Evolutionary conservation across 1,139 yeast genomes (phyloP).

Genomic region (Zygoascus sp.): DNA sequence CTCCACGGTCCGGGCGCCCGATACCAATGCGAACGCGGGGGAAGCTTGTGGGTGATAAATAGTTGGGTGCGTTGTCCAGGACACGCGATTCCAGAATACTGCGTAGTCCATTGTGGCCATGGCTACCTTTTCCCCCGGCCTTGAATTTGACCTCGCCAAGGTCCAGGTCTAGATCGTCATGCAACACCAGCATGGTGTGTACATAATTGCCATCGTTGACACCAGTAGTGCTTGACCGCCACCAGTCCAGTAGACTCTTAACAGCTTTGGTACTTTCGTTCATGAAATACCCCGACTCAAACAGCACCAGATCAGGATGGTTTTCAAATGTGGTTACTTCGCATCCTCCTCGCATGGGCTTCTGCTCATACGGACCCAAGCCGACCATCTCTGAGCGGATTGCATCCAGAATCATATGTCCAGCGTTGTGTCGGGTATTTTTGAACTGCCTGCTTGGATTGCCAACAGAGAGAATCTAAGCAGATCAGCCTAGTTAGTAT

Average conservation of each 20-base stretch:
- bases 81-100: constrained; percentile 42
- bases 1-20: constrained; percentile 53
- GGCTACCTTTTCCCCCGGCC: constrained; percentile 50
- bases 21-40: constrained; percentile 66
- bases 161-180: constrained; percentile 68
- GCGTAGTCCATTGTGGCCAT: constrained; percentile 80
- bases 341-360: constrained; percentile 18
- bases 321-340: constrained; percentile 23
- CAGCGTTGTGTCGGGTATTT: constrained; percentile 73
- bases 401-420: constrained; percentile 42
- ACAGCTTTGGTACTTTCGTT: constrained; percentile 55
- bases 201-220: constrained; percentile 3
- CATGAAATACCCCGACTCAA: constrained; percentile 58
- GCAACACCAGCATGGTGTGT: constrained; percentile 50
- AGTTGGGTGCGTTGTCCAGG: constrained; percentile 22
- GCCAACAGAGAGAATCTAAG: constrained; percentile 52
- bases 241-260: constrained; percentile 41
- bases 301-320: constrained; percentile 37
- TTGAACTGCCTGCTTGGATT: constrained; percentile 65
- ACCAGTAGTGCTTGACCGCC: constrained; percentile 5
- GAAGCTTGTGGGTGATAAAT: constrained; percentile 39
- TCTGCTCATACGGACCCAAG: constrained; percentile 15
- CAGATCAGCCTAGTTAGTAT: neutral
- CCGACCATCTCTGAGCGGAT: constrained; percentile 29
- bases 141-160: constrained; percentile 62